These are phyloP conservation scores for Yarrowia sp. DNA, from an alignment of 805 yeast species.

Conservation along the genomic window DNA sequence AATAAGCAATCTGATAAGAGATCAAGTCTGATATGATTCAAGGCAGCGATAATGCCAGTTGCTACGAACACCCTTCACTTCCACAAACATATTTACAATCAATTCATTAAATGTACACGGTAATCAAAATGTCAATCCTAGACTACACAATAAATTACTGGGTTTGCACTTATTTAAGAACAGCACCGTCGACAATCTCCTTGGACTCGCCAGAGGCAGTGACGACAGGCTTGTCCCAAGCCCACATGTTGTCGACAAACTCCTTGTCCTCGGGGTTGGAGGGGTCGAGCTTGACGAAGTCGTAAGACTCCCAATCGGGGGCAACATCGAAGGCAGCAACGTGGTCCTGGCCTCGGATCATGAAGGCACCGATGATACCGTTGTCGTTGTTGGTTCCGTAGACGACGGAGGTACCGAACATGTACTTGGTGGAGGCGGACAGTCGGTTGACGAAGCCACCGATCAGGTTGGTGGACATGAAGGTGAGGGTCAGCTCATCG, in stretches of 20 bases:
- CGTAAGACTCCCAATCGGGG: constrained; percentile 98
- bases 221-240: constrained; percentile 94
- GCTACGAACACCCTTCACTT: too few species aligned
- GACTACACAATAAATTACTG: constrained; percentile 14
- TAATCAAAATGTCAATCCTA: constrained; percentile 7
- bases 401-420: constrained; percentile 91
- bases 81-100: too few species aligned
- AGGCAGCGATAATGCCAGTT: too few species aligned
- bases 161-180: constrained; percentile 66
- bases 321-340: constrained; percentile 96
- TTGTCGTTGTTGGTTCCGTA: constrained; percentile 98
- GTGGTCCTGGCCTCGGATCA: constrained; percentile 91
- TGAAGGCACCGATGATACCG: constrained; percentile 93
- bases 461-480: constrained; percentile 96
- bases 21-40: too few species aligned
- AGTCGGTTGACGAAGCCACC: constrained; percentile 99
- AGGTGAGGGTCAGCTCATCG: constrained; percentile 93
- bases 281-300: constrained; percentile 77
- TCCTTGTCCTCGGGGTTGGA: constrained; percentile 72
- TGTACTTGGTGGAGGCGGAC: constrained; percentile 83
- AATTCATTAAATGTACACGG: constrained; percentile 2
- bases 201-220: constrained; percentile 68
- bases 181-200: constrained; percentile 97
- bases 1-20: too few species aligned
- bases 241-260: constrained; percentile 87